Evolutionary conservation across 768 basidiomycete species (phyloP), one percentile per base, ranked within the genome.

Genomic region (Russula compacta): DNA sequence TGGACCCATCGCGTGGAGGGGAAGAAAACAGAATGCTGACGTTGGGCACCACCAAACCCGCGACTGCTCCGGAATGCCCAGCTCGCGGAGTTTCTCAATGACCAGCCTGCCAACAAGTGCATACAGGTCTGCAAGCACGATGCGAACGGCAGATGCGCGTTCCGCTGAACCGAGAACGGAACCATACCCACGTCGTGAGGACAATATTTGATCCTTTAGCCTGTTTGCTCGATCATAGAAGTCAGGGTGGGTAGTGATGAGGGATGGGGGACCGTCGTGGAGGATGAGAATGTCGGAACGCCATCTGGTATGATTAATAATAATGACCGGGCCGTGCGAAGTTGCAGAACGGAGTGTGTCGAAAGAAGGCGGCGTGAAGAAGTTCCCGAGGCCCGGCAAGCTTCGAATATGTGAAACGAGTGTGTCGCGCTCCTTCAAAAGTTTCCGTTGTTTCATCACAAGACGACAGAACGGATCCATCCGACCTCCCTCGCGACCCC

Each of bases 1-100:
- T 5, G 59, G 48, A 4, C 61, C 64, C 39, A 64, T 64, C 15
- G 65, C 63, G 8, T 66, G 65, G 10, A 66, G 46, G 17, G 65
- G 65, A 21, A 66, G 63, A 12, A 17, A 60, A 32, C 42, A 53
- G 32, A 66, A 59, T 3, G 29, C 40, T 14, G 53, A 54, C 43
- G 53, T 54, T n/a, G 53, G 53, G 11, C 53, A 54, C 53, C 39
- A 54, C 53, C 53, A 54, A 42, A 54, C 32, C 29, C 53, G 53
- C 17, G 53, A 54, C 40, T 54, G 53, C 35, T 65, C 56, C 6
- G 56, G 44, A 10, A 58, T 24, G 3, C 57, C 38, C 15, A 63
- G 39, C 32, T 14, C 19, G 11, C 52, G 44, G 12, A 62, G 46
- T 11, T 17, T 32, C 11, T 36, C 6, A n/a, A 64, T 5, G 40